Conservation (phyloP, 805 yeast species). For the Wickerhamiella cacticola region DNA sequence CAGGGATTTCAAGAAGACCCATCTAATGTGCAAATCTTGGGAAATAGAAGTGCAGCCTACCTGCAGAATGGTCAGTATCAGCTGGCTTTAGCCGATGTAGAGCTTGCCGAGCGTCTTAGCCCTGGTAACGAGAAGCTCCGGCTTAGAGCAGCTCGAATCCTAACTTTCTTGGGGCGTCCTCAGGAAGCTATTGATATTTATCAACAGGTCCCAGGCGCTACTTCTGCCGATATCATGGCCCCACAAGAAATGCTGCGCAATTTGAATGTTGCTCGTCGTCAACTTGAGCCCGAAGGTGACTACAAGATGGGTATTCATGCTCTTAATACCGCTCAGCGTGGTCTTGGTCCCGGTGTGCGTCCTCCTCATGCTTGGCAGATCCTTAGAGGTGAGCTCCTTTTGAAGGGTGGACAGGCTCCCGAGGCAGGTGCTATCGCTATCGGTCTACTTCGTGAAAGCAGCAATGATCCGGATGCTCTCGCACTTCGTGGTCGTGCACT, state of each 20-base stretch:
- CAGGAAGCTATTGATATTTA: conserved; percentile 28
- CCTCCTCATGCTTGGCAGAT: conserved; percentile 30
- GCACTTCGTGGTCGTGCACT: conserved; percentile 30
- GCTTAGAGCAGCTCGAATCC: conserved; percentile 29
- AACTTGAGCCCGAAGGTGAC: conserved; percentile 21
- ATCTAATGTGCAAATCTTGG: conserved; percentile 28
- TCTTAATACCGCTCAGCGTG: conserved; percentile 30
- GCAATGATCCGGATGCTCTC: conserved; percentile 32
- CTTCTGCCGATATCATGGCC: conserved; percentile 22
- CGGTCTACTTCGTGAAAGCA: conserved; percentile 28
- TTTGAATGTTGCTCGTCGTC: conserved; percentile 27
- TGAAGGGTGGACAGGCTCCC: conserved; percentile 26
- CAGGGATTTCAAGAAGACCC: conserved; percentile 31
- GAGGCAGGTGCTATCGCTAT: conserved; percentile 31
- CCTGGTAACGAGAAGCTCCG: conserved; percentile 29
- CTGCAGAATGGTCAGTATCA: conserved; percentile 28
- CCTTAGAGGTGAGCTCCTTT: conserved; percentile 25
- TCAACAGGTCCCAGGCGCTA: conserved; percentile 17
- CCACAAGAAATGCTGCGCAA: conserved; percentile 31
- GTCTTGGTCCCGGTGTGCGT: conserved; percentile 27
- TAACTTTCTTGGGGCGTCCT: conserved; percentile 28
- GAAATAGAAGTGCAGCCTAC: conserved; percentile 33
- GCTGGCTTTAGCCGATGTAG: conserved; percentile 29
- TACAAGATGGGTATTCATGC: conserved; percentile 29
- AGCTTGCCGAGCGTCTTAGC: conserved; percentile 24